Percentiles rank a stretch among this genome's conserved stretches.
Conservation (phyloP, 2,329 filamentous ascomycete genomes). For the Aspergillus amoenus region DNA sequence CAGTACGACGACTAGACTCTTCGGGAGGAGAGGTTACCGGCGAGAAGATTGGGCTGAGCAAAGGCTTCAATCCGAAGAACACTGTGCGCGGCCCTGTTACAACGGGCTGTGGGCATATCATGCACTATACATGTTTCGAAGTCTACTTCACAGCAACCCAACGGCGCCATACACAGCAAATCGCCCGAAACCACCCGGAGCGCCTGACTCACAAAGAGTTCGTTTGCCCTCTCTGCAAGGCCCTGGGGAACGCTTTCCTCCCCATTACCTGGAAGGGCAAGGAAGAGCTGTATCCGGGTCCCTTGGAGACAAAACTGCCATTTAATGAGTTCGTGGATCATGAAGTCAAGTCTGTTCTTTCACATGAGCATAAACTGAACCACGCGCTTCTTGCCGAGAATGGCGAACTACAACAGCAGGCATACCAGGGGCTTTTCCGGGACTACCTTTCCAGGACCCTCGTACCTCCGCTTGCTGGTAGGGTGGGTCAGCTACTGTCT, state of each 20-base stretch:
- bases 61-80: conserved; percentile 74
- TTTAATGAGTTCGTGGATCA: conserved; percentile 70
- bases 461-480: conserved; percentile 50
- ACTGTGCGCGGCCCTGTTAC: conserved; percentile 75
- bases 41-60: conserved; percentile 81
- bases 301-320: conserved; percentile 58
- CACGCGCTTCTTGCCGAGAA: conserved; percentile 42
- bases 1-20: conserved; percentile 72
- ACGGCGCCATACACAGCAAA: conserved; percentile 84
- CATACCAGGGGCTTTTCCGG: conserved; percentile 50
- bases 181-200: conserved; percentile 91
- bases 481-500: conserved; percentile 34
- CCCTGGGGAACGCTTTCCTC: conserved; percentile 88
- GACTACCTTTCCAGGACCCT: conserved; percentile 53
- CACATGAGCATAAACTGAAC: conserved; percentile 51
- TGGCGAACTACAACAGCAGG: conserved; percentile 31
- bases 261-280: conserved; percentile 95
- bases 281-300: conserved; percentile 76
- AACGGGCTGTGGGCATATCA: conserved; percentile 93
- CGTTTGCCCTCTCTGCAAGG: conserved; percentile 94
- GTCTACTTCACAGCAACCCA: conserved; percentile 82
- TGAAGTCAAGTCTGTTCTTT: conserved; percentile 52
- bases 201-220: conserved; percentile 78
- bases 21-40: conserved; percentile 68
- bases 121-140: conserved; percentile 97